These are phyloP conservation scores for Wickerhamomyces rabaulensis DNA, from an alignment of 805 yeast species.

Conservation along the genomic window DNA sequence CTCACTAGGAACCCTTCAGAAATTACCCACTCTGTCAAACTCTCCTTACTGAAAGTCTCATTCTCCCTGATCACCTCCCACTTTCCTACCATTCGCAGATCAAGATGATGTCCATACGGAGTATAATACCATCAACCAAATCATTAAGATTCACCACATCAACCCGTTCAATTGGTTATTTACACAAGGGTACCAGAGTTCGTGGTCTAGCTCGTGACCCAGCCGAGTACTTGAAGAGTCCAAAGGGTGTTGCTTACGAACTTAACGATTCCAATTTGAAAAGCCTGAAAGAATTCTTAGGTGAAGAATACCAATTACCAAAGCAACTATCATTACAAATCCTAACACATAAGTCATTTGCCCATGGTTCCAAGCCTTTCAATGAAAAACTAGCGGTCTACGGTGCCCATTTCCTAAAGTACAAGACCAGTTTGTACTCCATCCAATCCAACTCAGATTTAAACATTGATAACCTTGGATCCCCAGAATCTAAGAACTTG, in stretches of 20 bases:
- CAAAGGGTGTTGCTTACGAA: conserved; percentile 52
- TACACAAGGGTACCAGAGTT: conserved; percentile 47
- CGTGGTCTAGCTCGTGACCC: conserved; percentile 72
- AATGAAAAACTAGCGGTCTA: conserved; percentile 77
- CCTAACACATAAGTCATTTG: conserved; percentile 90
- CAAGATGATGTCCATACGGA: neutral
- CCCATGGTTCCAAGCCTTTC: conserved; percentile 84
- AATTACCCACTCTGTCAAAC: too few relatives aligned
- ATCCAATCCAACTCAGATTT: conserved; percentile 14
- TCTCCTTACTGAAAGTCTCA: too few relatives aligned
- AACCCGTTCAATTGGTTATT: conserved; percentile 30
- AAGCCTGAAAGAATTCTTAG: conserved; percentile 45
- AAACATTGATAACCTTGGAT: conserved; percentile 55
- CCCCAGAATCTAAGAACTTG: conserved; percentile 45
- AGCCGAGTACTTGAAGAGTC: conserved; percentile 44
- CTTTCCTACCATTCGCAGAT: neutral
- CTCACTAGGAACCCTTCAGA: too few relatives aligned
- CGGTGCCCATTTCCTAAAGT: conserved; percentile 60
- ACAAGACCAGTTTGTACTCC: conserved; percentile 28
- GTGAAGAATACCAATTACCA: conserved; percentile 45
- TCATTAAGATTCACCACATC: neutral
- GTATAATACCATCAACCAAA: neutral
- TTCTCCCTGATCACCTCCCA: too few relatives aligned
- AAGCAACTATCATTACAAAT: conserved; percentile 69
- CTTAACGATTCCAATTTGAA: conserved; percentile 41